Evolutionary conservation across 1,139 yeast genomes (phyloP).

Genomic region (Pneumocystis canis): DNA sequence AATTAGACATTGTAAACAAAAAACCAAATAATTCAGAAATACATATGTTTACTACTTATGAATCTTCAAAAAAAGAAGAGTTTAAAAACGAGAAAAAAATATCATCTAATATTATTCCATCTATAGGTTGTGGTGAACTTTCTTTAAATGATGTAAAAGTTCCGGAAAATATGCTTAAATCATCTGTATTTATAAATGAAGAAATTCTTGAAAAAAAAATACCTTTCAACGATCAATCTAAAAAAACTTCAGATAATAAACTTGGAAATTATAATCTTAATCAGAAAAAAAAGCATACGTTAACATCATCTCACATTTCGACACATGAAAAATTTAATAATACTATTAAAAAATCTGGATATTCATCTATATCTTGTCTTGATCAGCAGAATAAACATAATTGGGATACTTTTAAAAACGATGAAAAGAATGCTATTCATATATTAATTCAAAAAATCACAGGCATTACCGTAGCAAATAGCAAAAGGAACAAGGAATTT

Average conservation of each 20-base stretch:
- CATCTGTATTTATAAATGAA: background rate
- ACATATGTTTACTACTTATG: background rate
- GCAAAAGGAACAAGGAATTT: slow-evolving; percentile 60
- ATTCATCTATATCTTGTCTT: background rate
- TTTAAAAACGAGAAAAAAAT: background rate
- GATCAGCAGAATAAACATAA: background rate
- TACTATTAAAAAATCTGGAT: background rate
- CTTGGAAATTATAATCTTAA: background rate
- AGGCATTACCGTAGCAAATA: slow-evolving; percentile 40
- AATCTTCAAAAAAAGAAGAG: background rate
- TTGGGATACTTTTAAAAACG: background rate
- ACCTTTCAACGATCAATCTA: background rate
- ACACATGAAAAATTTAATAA: background rate
- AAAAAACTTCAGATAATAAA: background rate
- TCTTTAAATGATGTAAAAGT: background rate
- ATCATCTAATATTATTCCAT: background rate
- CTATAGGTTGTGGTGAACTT: background rate
- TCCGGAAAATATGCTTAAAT: background rate
- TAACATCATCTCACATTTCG: background rate
- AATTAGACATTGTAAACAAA: background rate
- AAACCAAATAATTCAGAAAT: background rate
- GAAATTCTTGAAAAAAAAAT: background rate
- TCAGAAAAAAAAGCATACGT: background rate
- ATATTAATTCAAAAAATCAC: slow-evolving; percentile 16
- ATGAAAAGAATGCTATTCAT: background rate